A percentile compares a stretch with the other conserved stretches of the same genome.
These are phyloP conservation scores for Aureobasidium sp. DNA, from an alignment of 2,329 filamentous ascomycete genomes.

Conservation along the genomic window DNA sequence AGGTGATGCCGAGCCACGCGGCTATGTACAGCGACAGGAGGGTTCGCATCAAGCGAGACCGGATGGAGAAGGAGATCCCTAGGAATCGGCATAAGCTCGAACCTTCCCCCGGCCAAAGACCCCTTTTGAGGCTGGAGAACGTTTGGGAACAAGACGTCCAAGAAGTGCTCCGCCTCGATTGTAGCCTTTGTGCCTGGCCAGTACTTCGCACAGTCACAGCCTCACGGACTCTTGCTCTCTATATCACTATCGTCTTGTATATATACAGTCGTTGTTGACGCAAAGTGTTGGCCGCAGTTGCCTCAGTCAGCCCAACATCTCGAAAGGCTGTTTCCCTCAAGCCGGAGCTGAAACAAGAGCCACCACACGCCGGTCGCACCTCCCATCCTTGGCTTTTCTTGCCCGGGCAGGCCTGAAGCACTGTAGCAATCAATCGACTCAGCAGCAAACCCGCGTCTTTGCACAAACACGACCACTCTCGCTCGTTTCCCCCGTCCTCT, in stretches of 20 bases:
- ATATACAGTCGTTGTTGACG: neutral
- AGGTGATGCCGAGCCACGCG: neutral
- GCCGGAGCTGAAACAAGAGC: neutral
- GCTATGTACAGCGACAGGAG: neutral
- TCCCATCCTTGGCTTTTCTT: neutral
- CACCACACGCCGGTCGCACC: neutral
- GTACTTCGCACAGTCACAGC: neutral
- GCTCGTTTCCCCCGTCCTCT: neutral
- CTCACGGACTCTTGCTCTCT: neutral
- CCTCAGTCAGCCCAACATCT: neutral
- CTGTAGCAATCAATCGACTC: conserved; percentile 1
- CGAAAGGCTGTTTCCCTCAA: neutral
- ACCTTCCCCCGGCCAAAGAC: neutral
- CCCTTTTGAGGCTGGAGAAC: neutral
- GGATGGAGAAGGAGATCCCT: neutral
- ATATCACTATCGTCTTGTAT: neutral
- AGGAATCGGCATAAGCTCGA: neutral
- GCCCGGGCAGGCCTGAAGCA: neutral
- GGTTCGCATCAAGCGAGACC: neutral
- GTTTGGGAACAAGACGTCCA: neutral
- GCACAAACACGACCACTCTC: conserved; percentile 3
- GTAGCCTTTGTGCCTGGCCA: neutral
- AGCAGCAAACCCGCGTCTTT: neutral
- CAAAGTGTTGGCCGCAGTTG: neutral
- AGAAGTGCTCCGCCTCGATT: neutral